Evolutionary conservation across 805 yeast species (phyloP).

Genomic region (Candida andamanensis): DNA sequence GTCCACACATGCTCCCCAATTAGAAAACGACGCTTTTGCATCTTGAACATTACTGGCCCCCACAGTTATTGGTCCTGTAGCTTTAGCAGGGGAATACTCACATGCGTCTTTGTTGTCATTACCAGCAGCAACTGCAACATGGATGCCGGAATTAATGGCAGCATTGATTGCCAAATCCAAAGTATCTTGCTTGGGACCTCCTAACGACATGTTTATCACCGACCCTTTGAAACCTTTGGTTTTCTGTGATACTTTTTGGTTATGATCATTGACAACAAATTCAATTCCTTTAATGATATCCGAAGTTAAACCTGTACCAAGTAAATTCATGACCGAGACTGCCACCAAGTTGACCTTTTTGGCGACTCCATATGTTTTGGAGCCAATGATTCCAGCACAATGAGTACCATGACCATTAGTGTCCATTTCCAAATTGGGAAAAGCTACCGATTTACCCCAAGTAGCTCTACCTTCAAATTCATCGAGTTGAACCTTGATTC

Average conservation of each 20-base stretch:
- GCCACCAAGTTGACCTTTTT: constrained; percentile 46
- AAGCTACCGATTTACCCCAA: constrained; percentile 42
- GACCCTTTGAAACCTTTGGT: constrained; percentile 52
- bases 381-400: constrained; percentile 85
- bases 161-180: constrained; percentile 57
- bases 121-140: constrained; percentile 62
- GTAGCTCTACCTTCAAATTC: constrained; percentile 60
- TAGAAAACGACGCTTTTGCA: constrained; percentile 47
- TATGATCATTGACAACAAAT: constrained; percentile 34
- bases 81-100: constrained; percentile 55
- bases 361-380: constrained; percentile 77
- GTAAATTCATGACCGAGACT: constrained; percentile 35
- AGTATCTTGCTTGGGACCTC: constrained; percentile 54
- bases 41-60: constrained; percentile 45
- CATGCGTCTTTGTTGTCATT: constrained; percentile 59
- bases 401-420: constrained; percentile 89
- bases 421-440: constrained; percentile 44
- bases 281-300: constrained; percentile 40
- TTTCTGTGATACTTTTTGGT: constrained; percentile 17
- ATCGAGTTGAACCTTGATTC: constrained; percentile 58
- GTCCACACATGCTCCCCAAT: constrained; percentile 51
- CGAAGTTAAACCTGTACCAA: constrained; percentile 37
- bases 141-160: constrained; percentile 51
- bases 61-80: constrained; percentile 50
- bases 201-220: constrained; percentile 58